Percentiles rank a stretch among this genome's conserved stretches.
Conservation (phyloP, 495 filamentous ascomycete genomes). For the Annulohypoxylon bovei region DNA sequence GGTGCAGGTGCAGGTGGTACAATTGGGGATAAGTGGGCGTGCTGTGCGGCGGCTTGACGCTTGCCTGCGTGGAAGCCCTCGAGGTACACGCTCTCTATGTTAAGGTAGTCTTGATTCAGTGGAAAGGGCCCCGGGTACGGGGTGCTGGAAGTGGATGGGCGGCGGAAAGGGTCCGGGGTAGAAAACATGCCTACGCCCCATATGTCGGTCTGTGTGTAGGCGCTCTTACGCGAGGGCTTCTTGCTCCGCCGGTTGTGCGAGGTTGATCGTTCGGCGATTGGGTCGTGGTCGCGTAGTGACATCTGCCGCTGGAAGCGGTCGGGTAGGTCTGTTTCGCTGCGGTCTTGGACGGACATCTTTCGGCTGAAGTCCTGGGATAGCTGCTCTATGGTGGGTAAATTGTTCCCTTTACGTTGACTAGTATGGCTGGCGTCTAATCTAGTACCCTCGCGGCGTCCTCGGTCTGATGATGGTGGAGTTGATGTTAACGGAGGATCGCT, state of each 20-base stretch:
- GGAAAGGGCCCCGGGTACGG: neutral
- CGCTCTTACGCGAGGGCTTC: neutral
- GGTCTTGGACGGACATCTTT: neutral
- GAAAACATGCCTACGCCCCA: neutral
- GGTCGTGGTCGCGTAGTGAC: neutral
- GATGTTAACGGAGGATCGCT: neutral
- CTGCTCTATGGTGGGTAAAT: neutral
- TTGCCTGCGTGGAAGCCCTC: neutral
- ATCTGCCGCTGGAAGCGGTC: neutral
- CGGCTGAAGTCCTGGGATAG: neutral
- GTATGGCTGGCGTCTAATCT: neutral
- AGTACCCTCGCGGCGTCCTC: neutral
- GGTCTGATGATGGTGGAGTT: neutral
- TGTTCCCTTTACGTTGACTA: neutral
- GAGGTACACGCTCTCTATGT: neutral
- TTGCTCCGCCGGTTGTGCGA: neutral
- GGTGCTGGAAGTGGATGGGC: neutral
- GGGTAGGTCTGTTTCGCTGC: neutral
- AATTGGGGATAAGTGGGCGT: neutral
- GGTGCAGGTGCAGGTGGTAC: neutral
- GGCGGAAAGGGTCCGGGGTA: neutral
- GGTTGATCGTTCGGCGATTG: neutral
- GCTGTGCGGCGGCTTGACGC: neutral
- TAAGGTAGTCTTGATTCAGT: neutral
- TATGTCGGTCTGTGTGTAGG: neutral